phyloP scores from a whole-genome alignment of 2,329 filamentous ascomycete genomes.

The Xylaria sp. region DNA sequence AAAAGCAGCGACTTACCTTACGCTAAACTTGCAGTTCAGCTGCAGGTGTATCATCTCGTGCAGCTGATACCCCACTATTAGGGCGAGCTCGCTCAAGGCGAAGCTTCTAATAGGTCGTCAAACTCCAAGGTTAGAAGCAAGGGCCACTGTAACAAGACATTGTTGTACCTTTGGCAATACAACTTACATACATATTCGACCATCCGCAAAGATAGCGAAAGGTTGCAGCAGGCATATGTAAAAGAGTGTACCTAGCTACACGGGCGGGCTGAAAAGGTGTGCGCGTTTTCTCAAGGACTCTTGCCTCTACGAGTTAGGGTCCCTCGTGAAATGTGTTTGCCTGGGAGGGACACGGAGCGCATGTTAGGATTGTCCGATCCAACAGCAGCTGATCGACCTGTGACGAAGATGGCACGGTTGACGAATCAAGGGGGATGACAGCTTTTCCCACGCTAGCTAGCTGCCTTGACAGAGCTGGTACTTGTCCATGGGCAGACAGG shows the following conservation, averaged over 20 bases:
- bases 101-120: conserved; percentile 1
- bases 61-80: conserved; percentile 30
- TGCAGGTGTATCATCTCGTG: background rate
- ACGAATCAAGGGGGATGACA: conserved; percentile 8
- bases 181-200: background rate
- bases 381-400: conserved; percentile 7
- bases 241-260: background rate
- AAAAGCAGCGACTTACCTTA: background rate
- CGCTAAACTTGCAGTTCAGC: background rate
- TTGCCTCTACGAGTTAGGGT: background rate
- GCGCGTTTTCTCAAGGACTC: background rate
- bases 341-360: background rate
- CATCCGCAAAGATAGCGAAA: background rate
- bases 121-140: background rate
- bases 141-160: background rate
- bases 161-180: background rate
- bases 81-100: conserved; percentile 22
- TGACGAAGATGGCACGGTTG: conserved; percentile 7
- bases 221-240: background rate
- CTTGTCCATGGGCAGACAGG: conserved; percentile 14
- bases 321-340: conserved; percentile 12
- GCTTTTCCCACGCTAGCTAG: background rate
- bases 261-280: background rate
- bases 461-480: background rate
- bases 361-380: background rate